Evolutionary conservation across 495 filamentous ascomycete species (phyloP), one percentile per base, ranked within the genome.

Genomic region (Aspergillus homomorphus): DNA sequence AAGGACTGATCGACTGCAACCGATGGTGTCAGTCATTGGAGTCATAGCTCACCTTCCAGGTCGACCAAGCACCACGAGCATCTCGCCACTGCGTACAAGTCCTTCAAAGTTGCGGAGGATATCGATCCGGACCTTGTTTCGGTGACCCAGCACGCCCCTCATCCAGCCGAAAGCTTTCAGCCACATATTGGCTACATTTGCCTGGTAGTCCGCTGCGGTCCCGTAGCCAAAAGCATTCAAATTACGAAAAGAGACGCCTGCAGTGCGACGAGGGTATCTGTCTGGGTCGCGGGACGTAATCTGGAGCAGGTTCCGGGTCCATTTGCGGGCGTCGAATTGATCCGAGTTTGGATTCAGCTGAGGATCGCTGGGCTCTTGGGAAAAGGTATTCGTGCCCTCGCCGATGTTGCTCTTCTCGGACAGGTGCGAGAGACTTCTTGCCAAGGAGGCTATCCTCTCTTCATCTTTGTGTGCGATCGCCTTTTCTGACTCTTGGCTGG

Each of bases 71-170:
- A 92, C 90, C 2, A 92, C 81, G 9, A 90, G 63, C 88, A 94
- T 91, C 75, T 92, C 90, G 19, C 90, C 90, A 62, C 80, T 84
- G 51, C 79, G 75, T 12, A 92, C 83, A n/a, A 92, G 62, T 2
- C 89, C 90, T 58, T 92, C 87, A 62, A 92, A 91, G 62, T 87
- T 74, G n/a, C 82, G 84, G 59, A 93, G 67, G 58, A 94, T 74
- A 60, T 91, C 86, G 56, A 92, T 89, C 59, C 88, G 86, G 16
- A 71, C 63, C 53, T 82, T 83, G 61, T 83, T 71, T 4, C 77
- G 74, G 52, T 68, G 56, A 7, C 84, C 85, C 16, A 86, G 60
- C 1, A 78, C 16, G 51, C 74, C 77, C 41, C 79, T 77, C 4
- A 79, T 54, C 45, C 76, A 62, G 3, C 80, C 77, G 23, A 73